phyloP scores from a whole-genome alignment of 176 grass and related monocot genomes.

The Areca catechu region DNA sequence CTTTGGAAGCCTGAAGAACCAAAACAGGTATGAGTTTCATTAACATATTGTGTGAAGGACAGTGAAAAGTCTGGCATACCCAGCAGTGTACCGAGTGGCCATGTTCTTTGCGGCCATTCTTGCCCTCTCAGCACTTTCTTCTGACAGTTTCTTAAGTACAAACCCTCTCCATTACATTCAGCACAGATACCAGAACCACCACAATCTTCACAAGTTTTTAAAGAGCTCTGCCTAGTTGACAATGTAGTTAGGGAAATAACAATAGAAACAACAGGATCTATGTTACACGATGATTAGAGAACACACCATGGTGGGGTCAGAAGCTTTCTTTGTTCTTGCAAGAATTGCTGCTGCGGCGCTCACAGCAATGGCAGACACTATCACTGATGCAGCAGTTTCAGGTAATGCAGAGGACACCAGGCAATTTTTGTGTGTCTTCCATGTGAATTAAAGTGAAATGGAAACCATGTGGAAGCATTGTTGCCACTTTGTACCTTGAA shows the following conservation, averaged over 20 bases:
- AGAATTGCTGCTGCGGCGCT: slow-evolving; percentile 30
- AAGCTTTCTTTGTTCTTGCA: slow-evolving; percentile 29
- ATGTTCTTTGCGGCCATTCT: slow-evolving; percentile 31
- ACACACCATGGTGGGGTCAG: slow-evolving; percentile 20
- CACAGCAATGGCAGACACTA: slow-evolving; percentile 27
- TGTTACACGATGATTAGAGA: not conserved
- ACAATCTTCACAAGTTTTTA: slow-evolving; percentile 26
- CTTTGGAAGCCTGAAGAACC: slow-evolving; percentile 19
- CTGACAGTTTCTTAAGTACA: slow-evolving; percentile 28
- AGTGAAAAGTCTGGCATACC: slow-evolving; percentile 7
- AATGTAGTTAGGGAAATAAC: not conserved
- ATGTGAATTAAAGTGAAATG: not conserved
- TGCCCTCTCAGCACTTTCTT: slow-evolving; percentile 16
- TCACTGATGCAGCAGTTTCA: slow-evolving; percentile 31
- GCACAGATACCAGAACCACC: slow-evolving; percentile 37
- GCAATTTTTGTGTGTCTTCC: slow-evolving; percentile 3
- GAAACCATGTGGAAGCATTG: not conserved
- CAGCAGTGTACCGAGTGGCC: slow-evolving; percentile 45
- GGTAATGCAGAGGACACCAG: slow-evolving; percentile 20
- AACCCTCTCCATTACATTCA: slow-evolving; percentile 46
- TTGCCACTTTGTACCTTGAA: slow-evolving; percentile 7
- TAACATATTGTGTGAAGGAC: too few relatives aligned
- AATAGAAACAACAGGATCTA: too few relatives aligned
- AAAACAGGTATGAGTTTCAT: not conserved
- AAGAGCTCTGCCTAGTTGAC: not conserved